These are phyloP conservation scores for Passiflora organensis DNA, from an alignment of 345 rosid genomes.

Conservation along the genomic window DNA sequence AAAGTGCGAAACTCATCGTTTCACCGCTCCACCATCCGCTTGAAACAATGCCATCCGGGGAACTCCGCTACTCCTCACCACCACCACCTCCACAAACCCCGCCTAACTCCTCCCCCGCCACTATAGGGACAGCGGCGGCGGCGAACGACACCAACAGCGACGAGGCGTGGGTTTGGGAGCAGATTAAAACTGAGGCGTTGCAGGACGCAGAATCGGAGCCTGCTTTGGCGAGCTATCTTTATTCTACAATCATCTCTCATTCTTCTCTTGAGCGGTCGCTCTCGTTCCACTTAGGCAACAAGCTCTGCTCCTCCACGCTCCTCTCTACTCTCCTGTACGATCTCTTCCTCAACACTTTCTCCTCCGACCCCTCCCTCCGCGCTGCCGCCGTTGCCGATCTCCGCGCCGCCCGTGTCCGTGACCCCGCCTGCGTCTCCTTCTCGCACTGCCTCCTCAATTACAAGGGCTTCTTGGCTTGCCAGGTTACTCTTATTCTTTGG, in stretches of 20 bases:
- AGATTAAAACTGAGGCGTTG: constrained; percentile 84
- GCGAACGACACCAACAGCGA: constrained; percentile 46
- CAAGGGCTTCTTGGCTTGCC: constrained; percentile 92
- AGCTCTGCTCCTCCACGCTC: constrained; percentile 94
- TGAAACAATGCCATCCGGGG: constrained; percentile 55
- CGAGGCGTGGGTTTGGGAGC: constrained; percentile 71
- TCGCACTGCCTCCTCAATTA: constrained; percentile 95
- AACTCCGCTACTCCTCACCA: constrained; percentile 34
- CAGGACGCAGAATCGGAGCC: constrained; percentile 95
- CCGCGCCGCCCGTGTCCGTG: constrained; percentile 76
- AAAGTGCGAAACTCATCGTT: too few species aligned
- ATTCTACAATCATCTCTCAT: constrained; percentile 92
- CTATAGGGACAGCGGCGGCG: constrained; percentile 1
- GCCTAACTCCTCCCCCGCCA: constrained; percentile 2
- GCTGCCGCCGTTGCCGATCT: constrained; percentile 94
- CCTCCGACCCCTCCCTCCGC: constrained; percentile 62
- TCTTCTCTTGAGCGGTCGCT: constrained; percentile 82
- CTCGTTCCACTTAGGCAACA: constrained; percentile 88
- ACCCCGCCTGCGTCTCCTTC: constrained; percentile 94
- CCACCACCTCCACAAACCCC: constrained; percentile 17
- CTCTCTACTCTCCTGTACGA: constrained; percentile 92
- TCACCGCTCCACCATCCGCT: background rate
- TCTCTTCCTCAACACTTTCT: constrained; percentile 76
- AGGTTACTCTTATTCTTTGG: constrained; percentile 33
- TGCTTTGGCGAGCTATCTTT: constrained; percentile 88